Conservation (phyloP, 257 asterid species). For the Penstemon davidsonii region DNA sequence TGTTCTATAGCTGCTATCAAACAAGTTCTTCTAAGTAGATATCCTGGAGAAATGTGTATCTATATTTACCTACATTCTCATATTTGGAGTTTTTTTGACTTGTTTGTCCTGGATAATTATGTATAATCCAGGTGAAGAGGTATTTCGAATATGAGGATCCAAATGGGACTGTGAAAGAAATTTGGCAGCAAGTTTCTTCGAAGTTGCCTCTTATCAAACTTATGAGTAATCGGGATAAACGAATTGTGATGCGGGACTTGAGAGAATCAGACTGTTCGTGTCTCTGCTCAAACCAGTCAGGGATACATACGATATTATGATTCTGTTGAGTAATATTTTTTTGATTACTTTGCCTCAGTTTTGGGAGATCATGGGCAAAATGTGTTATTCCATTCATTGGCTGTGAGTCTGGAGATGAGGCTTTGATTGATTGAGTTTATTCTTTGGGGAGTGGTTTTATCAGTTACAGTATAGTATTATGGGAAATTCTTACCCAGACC, state of each 20-base stretch:
- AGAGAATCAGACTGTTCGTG: constrained; percentile 80
- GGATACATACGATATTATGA: constrained; percentile 51
- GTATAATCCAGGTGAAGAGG: constrained; percentile 64
- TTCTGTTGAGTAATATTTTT: constrained; percentile 17
- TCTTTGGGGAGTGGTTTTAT: too few species aligned
- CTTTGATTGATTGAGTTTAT: not conserved
- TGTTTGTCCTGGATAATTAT: not conserved
- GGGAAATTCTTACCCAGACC: too few species aligned
- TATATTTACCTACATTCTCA: not conserved
- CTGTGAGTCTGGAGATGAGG: constrained; percentile 13
- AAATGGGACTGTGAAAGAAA: constrained; percentile 81
- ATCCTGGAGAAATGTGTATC: not conserved
- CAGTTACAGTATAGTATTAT: too few species aligned
- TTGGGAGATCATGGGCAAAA: constrained; percentile 7
- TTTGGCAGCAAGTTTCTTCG: constrained; percentile 83
- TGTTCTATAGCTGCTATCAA: too few species aligned
- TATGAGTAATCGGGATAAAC: constrained; percentile 84
- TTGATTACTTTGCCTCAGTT: constrained; percentile 5
- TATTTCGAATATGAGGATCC: constrained; percentile 89
- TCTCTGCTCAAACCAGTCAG: constrained; percentile 79
- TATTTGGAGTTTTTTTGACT: not conserved
- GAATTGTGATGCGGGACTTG: constrained; percentile 63
- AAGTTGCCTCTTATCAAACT: constrained; percentile 80
- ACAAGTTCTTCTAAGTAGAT: not conserved
- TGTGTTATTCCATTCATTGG: not conserved